Percentiles rank a stretch among this genome's conserved stretches.
phyloP scores from a whole-genome alignment of 73 alveolate genomes.

The Paraurostyla sp. region DNA sequence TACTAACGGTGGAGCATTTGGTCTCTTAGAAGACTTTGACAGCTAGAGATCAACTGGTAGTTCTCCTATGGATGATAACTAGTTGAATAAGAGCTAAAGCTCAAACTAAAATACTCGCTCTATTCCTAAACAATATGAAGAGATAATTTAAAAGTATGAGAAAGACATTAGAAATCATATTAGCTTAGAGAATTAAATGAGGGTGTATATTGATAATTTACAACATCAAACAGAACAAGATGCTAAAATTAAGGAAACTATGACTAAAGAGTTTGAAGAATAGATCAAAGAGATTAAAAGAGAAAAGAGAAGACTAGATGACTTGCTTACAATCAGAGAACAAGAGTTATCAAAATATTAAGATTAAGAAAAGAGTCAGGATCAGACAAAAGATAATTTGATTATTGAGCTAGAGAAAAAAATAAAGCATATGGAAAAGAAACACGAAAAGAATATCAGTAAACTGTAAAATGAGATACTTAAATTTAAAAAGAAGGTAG shows the following conservation, averaged over 20 bases:
- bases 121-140: conserved; percentile 66
- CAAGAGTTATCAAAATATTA: not conserved
- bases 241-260: not conserved
- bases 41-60: conserved; percentile 14
- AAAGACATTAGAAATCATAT: conserved; percentile 68
- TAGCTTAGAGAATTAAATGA: conserved; percentile 61
- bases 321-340: conserved; percentile 38
- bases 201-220: conserved; percentile 58
- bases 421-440: conserved; percentile 29
- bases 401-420: conserved; percentile 38
- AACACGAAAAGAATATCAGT: not conserved
- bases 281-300: not conserved
- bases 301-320: conserved; percentile 42
- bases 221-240: conserved; percentile 51
- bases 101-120: not conserved
- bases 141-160: conserved; percentile 59
- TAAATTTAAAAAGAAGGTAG: conserved; percentile 4
- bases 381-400: not conserved
- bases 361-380: not conserved
- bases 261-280: not conserved
- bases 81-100: not conserved
- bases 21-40: not conserved
- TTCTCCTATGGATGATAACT: not conserved
- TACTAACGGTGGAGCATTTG: not conserved
- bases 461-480: not conserved